Conservation (phyloP, 2,329 filamentous ascomycete species). For the Cercospora sp. region DNA sequence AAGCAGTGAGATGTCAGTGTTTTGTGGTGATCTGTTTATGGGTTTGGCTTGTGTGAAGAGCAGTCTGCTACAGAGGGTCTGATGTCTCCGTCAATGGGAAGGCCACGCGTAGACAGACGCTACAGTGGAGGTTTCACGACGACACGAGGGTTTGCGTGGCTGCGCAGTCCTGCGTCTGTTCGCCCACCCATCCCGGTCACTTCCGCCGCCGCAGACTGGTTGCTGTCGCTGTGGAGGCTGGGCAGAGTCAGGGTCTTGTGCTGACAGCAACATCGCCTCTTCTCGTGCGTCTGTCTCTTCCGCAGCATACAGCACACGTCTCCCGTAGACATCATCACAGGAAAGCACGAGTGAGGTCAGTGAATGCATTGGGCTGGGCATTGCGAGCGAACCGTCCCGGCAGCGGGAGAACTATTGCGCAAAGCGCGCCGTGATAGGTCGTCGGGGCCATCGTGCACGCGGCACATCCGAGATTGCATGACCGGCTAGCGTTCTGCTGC, state of each 20-base stretch:
- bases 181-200: not conserved
- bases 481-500: not conserved
- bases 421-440: not conserved
- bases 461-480: constrained; percentile 8
- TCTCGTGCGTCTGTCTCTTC: not conserved
- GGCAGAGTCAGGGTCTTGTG: not conserved
- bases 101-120: not conserved
- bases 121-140: constrained; percentile 9
- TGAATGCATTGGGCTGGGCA: not conserved
- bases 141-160: constrained; percentile 17
- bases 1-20: not conserved
- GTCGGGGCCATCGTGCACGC: not conserved
- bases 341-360: not conserved
- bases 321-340: not conserved
- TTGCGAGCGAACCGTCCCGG: not conserved
- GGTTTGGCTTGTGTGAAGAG: not conserved
- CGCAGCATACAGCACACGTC: not conserved
- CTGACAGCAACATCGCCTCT: not conserved
- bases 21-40: not conserved
- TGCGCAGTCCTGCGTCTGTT: constrained; percentile 4
- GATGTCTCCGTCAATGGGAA: not conserved
- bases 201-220: not conserved
- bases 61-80: not conserved
- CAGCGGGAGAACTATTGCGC: not conserved
- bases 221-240: not conserved